Percentiles rank a stretch among this genome's conserved stretches.
These are phyloP conservation scores for Yamadazyma tumulicola DNA, from an alignment of 805 yeast species.

Conservation along the genomic window DNA sequence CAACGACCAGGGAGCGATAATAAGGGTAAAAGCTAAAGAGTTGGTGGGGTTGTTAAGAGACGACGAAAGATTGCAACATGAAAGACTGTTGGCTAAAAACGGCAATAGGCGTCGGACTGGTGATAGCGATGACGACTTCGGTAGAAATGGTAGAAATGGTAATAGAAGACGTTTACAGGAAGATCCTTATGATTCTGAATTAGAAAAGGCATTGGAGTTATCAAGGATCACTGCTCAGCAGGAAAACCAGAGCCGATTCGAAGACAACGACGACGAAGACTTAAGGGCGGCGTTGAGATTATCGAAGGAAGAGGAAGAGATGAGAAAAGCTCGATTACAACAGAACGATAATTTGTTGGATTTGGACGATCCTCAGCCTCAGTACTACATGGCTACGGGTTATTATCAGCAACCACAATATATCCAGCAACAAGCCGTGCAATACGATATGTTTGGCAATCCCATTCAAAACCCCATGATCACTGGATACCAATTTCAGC, in stretches of 20 bases:
- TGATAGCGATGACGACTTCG: conserved; percentile 24
- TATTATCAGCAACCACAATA: conserved; percentile 43
- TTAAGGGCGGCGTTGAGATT: conserved; percentile 66
- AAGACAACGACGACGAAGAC: conserved; percentile 53
- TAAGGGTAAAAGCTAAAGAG: conserved; percentile 85
- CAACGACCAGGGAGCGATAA: conserved; percentile 82
- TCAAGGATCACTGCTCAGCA: conserved; percentile 80
- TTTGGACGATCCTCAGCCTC: conserved; percentile 38
- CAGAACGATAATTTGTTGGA: conserved; percentile 52
- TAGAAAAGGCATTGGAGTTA: conserved; percentile 76
- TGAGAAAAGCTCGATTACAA: conserved; percentile 45
- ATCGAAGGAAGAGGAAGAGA: conserved; percentile 74
- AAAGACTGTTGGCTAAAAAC: conserved; percentile 47
- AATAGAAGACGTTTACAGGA: conserved; percentile 11
- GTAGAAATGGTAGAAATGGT: conserved; percentile 16
- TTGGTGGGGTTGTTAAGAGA: conserved; percentile 75
- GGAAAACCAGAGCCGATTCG: conserved; percentile 53
- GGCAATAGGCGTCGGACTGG: conserved; percentile 8
- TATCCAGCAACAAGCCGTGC: conserved; percentile 20
- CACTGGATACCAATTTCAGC: conserved; percentile 47
- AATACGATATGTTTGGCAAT: conserved; percentile 64
- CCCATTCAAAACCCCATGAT: conserved; percentile 54
- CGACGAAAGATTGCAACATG: conserved; percentile 74
- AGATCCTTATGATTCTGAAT: conserved; percentile 65
- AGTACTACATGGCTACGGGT: conserved; percentile 36